Evolutionary conservation across 352 stramenopile genomes (phyloP), one percentile per base, ranked within the genome.

Genomic region (Thalassiosira allenii): DNA sequence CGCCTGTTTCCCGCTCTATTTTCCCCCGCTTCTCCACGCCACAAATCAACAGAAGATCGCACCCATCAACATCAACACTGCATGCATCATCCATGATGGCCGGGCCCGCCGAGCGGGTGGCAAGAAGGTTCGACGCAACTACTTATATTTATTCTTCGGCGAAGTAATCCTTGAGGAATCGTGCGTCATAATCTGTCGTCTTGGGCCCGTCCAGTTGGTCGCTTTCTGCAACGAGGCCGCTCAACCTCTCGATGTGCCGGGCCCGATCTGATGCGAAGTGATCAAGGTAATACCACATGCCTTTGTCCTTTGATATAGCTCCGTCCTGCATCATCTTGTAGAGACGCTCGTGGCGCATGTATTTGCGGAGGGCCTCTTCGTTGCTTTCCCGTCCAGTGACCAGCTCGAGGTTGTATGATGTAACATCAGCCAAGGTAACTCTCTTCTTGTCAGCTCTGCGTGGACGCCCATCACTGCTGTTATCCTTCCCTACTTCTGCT

Each of bases 331-430:
- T 63, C 25, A 9, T 12, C n/a, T n/a, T 6, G 34, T 67, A n/a
- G 5, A 67, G 22, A 5, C 57, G 5, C 57, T 67, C 25, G 25
- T 52, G 32, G n/a, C 32, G 25, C 5, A 54, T 6, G n/a, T 29
- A 12, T 52, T 67, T 14, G 47, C 47, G 47, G 20, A 57, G 47
- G 12, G 22, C 12, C 5, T 6, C 47, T n/a, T 17, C 22, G 22
- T 57, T n/a, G 12, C 6, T 51, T 52, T 3, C 3, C 8, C n/a
- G n/a, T 20, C 53, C 29, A 49, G 5, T 30, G n/a, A 67, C 22
- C 40, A 53, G 22, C 3, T 51, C 53, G n/a, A 9, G 33, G 20
- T 67, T 67, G 29, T 53, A 52, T 52, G 57, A 49, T 20, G 25
- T 51, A 20, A 51, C 53, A 20, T 23, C 6, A 14, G 40, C n/a